Evolutionary conservation across 78 protist species (phyloP).

Genomic region (Emiliania huxleyi): DNA sequence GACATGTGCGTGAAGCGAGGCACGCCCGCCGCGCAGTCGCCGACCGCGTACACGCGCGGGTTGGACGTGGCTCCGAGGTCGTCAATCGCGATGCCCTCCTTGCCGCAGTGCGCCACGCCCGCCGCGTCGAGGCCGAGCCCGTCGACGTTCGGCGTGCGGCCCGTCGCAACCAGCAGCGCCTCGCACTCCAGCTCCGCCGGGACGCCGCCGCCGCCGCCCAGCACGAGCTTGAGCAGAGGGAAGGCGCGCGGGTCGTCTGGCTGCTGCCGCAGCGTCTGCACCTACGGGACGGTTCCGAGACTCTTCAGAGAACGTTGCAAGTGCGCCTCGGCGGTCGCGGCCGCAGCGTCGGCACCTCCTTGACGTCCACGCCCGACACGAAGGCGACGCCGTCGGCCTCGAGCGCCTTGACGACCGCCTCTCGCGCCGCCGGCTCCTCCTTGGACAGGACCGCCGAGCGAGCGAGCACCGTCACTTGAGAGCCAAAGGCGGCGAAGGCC

Average conservation of each 20-base stretch:
- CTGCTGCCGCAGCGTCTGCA: no score
- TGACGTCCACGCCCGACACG: background rate
- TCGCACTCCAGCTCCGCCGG: slow-evolving; percentile 22
- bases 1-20: slow-evolving; percentile 63
- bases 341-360: no score
- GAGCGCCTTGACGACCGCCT: no score
- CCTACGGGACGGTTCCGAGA: no score
- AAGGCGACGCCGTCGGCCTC: background rate
- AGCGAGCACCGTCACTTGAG: background rate
- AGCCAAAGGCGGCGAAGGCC: slow-evolving; percentile 55
- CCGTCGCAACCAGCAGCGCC: slow-evolving; percentile 59
- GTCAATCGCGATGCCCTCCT: slow-evolving; percentile 40
- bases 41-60: slow-evolving; percentile 54
- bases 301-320: no score
- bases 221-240: no score
- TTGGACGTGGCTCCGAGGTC: slow-evolving; percentile 44
- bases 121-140: slow-evolving; percentile 52
- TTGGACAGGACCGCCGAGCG: background rate
- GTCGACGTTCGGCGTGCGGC: slow-evolving; percentile 65
- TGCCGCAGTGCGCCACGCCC: slow-evolving; percentile 41
- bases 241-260: no score
- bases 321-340: no score
- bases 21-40: slow-evolving; percentile 41
- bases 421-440: no score
- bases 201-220: no score